Percentiles rank a stretch among this genome's conserved stretches.
These are phyloP conservation scores for Penicillium corylophilum DNA, from an alignment of 2,329 filamentous ascomycete genomes.

Conservation along the genomic window DNA sequence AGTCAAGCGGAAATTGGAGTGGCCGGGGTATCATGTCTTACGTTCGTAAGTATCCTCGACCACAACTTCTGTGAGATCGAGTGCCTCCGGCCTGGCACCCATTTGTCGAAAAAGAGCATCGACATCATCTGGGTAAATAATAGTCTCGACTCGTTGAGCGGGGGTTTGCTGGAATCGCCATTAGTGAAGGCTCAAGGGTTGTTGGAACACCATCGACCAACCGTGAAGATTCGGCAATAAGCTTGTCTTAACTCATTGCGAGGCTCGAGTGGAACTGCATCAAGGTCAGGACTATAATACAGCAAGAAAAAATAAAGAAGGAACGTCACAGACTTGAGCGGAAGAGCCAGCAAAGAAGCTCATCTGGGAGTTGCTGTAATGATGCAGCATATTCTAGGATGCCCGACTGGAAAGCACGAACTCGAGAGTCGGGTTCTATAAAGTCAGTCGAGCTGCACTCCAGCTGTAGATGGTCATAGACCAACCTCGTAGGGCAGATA, in stretches of 20 bases:
- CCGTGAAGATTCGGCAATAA: slow-evolving; percentile 58
- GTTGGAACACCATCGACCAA: slow-evolving; percentile 34
- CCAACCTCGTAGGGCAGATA: slow-evolving; percentile 36
- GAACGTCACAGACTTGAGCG: slow-evolving; percentile 29
- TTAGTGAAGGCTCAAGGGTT: slow-evolving; percentile 9
- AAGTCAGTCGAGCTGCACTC: slow-evolving; percentile 1
- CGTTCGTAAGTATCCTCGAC: slow-evolving; percentile 26
- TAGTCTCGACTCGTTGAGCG: slow-evolving; percentile 29
- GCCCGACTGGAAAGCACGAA: slow-evolving; percentile 63
- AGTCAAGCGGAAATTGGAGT: neutral
- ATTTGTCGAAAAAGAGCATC: slow-evolving; percentile 58
- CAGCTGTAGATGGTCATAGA: neutral
- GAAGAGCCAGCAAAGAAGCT: slow-evolving; percentile 65
- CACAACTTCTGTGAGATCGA: slow-evolving; percentile 34
- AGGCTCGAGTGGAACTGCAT: slow-evolving; percentile 52
- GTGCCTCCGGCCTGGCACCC: slow-evolving; percentile 54
- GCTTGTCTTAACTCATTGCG: slow-evolving; percentile 58
- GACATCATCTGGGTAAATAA: slow-evolving; percentile 42
- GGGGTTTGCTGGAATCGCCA: slow-evolving; percentile 24
- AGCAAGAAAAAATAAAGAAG: neutral
- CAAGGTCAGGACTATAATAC: neutral
- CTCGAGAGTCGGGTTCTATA: slow-evolving; percentile 51
- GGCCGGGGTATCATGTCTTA: slow-evolving; percentile 13
- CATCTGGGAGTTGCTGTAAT: slow-evolving; percentile 56
- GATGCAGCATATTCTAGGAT: slow-evolving; percentile 57